Conservation (phyloP, 495 filamentous ascomycete genomes). For the Geoglossum glabrum region DNA sequence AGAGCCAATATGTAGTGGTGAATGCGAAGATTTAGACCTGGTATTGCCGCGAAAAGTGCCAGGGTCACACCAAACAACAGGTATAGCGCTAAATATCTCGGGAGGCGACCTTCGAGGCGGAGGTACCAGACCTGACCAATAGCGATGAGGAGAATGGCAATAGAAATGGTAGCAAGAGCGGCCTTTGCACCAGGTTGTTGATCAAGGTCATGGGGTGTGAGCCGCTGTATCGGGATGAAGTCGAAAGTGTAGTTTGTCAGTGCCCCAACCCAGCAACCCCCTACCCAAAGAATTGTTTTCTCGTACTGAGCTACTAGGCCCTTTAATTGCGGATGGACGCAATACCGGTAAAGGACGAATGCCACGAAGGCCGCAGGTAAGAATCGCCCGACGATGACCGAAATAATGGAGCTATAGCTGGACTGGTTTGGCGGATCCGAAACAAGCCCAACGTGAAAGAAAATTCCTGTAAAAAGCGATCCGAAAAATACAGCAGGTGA, state of each 20-base stretch:
- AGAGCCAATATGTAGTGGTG: slow-evolving; percentile 89
- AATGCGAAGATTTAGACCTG: slow-evolving; percentile 69
- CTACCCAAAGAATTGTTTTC: slow-evolving; percentile 55
- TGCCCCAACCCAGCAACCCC: slow-evolving; percentile 55
- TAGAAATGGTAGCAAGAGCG: slow-evolving; percentile 46
- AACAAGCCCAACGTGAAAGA: slow-evolving; percentile 59
- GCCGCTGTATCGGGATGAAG: slow-evolving; percentile 59
- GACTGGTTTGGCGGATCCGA: slow-evolving; percentile 47
- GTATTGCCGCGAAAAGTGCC: slow-evolving; percentile 40
- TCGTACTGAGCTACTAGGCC: slow-evolving; percentile 45
- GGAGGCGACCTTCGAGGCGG: slow-evolving; percentile 48
- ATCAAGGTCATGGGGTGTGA: slow-evolving; percentile 55
- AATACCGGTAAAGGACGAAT: slow-evolving; percentile 55
- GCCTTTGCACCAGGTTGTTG: slow-evolving; percentile 58
- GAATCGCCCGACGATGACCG: slow-evolving; percentile 49
- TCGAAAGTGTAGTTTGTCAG: slow-evolving; percentile 73
- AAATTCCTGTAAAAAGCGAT: slow-evolving; percentile 48
- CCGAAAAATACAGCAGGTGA: slow-evolving; percentile 52
- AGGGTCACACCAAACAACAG: slow-evolving; percentile 23
- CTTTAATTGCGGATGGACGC: slow-evolving; percentile 30
- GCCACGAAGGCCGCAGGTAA: slow-evolving; percentile 57
- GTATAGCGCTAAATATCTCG: slow-evolving; percentile 56
- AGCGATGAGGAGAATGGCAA: slow-evolving; percentile 36
- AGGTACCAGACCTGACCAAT: slow-evolving; percentile 56
- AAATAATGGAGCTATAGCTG: slow-evolving; percentile 39